Evolutionary conservation across 352 stramenopile genomes (phyloP).

Genomic region (Globisporangium cylindrosporum): DNA sequence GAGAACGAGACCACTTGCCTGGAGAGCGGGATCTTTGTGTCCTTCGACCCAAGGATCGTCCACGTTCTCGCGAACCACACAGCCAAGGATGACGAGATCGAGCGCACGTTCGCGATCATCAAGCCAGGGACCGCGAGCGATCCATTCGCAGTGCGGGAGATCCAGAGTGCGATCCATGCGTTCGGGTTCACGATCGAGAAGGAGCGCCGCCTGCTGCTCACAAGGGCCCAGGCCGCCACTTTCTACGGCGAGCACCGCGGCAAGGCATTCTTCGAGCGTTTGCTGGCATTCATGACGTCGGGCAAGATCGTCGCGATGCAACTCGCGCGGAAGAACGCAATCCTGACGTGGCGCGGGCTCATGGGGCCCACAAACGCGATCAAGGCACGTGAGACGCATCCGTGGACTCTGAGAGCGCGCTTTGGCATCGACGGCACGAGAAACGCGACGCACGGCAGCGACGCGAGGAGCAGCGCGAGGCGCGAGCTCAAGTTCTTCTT

Average conservation of each 20-base stretch:
- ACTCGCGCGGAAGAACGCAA: slow-evolving; percentile 40
- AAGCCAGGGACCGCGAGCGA: slow-evolving; percentile 54
- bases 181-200: slow-evolving; percentile 54
- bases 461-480: slow-evolving; percentile 46
- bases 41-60: slow-evolving; percentile 17
- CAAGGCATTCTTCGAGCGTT: slow-evolving; percentile 56
- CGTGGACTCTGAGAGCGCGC: slow-evolving; percentile 61
- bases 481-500: slow-evolving; percentile 85
- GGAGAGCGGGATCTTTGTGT: slow-evolving; percentile 43
- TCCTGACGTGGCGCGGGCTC: slow-evolving; percentile 63
- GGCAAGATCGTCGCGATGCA: slow-evolving; percentile 56
- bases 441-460: slow-evolving; percentile 84
- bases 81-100: slow-evolving; percentile 5
- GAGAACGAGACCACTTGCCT: slow-evolving; percentile 34
- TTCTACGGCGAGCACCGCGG: slow-evolving; percentile 68
- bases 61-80: neutral
- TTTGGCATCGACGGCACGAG: slow-evolving; percentile 75
- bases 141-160: slow-evolving; percentile 23
- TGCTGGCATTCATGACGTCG: slow-evolving; percentile 72
- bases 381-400: slow-evolving; percentile 38
- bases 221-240: slow-evolving; percentile 37
- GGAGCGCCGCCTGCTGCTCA: slow-evolving; percentile 35
- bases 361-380: slow-evolving; percentile 79
- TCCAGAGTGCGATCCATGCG: slow-evolving; percentile 32
- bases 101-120: slow-evolving; percentile 56